A percentile compares a stretch with the other conserved stretches of the same genome.
Evolutionary conservation across 2,329 filamentous ascomycete genomes (phyloP).

Genomic region (Dactylonectria macrodidyma): DNA sequence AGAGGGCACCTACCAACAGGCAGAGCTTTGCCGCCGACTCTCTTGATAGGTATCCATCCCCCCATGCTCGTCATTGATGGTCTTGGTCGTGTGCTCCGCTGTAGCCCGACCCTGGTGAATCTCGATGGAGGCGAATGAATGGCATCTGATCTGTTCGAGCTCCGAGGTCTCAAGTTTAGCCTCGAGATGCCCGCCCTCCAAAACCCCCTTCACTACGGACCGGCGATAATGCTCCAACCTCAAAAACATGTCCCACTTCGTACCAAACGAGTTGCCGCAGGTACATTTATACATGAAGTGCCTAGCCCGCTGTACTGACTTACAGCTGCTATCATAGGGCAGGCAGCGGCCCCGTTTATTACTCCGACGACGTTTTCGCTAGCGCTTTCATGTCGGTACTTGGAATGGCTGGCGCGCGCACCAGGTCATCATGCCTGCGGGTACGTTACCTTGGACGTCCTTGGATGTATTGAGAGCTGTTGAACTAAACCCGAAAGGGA

Average conservation of each 20-base stretch:
- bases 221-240: neutral
- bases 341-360: conserved; percentile 39
- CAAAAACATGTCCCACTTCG: neutral
- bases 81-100: too few species aligned
- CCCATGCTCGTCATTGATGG: too few species aligned
- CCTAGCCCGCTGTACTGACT: too few species aligned
- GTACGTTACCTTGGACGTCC: conserved; percentile 10
- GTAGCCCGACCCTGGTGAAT: conserved; percentile 17
- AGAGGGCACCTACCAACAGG: neutral
- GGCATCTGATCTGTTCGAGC: neutral
- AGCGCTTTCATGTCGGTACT: conserved; percentile 41
- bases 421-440: conserved; percentile 7
- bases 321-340: conserved; percentile 6
- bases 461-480: conserved; percentile 8
- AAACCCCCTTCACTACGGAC: neutral
- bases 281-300: neutral
- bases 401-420: conserved; percentile 1
- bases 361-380: conserved; percentile 38
- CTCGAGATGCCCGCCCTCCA: neutral
- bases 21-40: neutral
- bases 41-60: neutral
- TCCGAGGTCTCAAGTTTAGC: neutral
- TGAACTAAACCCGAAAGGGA: neutral
- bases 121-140: conserved; percentile 15
- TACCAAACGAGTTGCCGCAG: neutral